Evolutionary conservation across 805 yeast genomes (phyloP).

Genomic region (Yueomyces sinensis): DNA sequence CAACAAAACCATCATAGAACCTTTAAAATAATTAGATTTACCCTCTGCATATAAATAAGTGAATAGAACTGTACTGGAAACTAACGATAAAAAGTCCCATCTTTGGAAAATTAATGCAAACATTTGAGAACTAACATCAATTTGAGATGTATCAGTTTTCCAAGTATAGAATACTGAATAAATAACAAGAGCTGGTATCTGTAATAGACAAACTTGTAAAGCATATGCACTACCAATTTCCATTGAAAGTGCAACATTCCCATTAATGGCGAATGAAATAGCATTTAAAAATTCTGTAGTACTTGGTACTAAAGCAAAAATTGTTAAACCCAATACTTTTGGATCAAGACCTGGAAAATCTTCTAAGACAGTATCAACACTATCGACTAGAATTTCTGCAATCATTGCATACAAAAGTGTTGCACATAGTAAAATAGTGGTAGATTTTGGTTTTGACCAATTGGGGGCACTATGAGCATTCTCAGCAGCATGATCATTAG

Average conservation of each 20-base stretch:
- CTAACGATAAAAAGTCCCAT: constrained; percentile 85
- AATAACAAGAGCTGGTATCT: constrained; percentile 80
- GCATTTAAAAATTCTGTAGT: constrained; percentile 96
- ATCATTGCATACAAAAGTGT: constrained; percentile 82
- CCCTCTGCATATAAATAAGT: constrained; percentile 95
- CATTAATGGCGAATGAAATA: constrained; percentile 89
- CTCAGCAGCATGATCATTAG: constrained; percentile 47
- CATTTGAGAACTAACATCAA: constrained; percentile 29
- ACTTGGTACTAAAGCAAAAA: constrained; percentile 92
- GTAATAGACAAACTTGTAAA: constrained; percentile 84
- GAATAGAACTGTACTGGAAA: constrained; percentile 77
- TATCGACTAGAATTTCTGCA: constrained; percentile 87
- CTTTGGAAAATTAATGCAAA: constrained; percentile 84
- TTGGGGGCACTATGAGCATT: constrained; percentile 47
- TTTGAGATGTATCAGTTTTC: constrained; percentile 20
- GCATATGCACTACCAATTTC: constrained; percentile 98
- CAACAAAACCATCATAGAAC: constrained; percentile 70
- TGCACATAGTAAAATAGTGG: constrained; percentile 69
- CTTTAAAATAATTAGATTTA: constrained; percentile 90
- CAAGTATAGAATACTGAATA: constrained; percentile 45
- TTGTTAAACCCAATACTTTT: constrained; percentile 82
- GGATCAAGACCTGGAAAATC: constrained; percentile 68
- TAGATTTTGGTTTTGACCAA: constrained; percentile 81
- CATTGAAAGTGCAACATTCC: constrained; percentile 92
- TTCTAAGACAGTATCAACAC: constrained; percentile 75